phyloP scores from a whole-genome alignment of 148 eudicot genomes.

The Rhododendron ovatum region DNA sequence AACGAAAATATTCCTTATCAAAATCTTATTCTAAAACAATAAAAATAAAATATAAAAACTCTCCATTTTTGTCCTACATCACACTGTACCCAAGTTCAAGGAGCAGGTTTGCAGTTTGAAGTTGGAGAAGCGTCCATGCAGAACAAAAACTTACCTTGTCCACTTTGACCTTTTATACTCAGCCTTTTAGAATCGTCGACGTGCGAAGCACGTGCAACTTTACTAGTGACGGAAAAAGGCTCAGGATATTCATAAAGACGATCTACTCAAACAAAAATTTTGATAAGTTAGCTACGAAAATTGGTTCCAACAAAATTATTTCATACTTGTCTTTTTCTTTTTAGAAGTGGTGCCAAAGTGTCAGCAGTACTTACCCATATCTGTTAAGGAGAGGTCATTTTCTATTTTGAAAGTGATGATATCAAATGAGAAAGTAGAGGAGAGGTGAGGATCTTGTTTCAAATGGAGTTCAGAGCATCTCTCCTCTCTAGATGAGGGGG shows the following conservation, averaged over 20 bases:
- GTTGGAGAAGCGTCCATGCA: neutral
- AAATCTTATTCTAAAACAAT: too few relatives aligned
- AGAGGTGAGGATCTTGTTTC: neutral
- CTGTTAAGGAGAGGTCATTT: neutral
- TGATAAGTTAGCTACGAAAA: neutral
- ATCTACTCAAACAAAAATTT: neutral
- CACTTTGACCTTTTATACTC: neutral
- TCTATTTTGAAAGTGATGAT: neutral
- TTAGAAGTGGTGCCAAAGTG: neutral
- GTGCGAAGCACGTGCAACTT: neutral
- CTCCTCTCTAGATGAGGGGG: too few relatives aligned
- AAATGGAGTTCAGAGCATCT: neutral
- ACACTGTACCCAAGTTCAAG: neutral
- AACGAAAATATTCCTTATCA: too few relatives aligned
- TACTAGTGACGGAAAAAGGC: neutral
- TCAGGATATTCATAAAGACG: neutral
- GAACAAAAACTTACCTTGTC: too few relatives aligned
- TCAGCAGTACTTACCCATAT: neutral
- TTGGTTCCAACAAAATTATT: neutral
- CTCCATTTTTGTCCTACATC: too few relatives aligned
- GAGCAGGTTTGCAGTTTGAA: neutral
- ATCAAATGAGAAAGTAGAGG: constrained; percentile 1
- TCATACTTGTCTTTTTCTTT: neutral
- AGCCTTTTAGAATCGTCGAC: too few relatives aligned
- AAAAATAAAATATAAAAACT: too few relatives aligned